These are phyloP conservation scores for Fraxinus dipetala DNA, from an alignment of 305 asterid species.

Conservation along the genomic window DNA sequence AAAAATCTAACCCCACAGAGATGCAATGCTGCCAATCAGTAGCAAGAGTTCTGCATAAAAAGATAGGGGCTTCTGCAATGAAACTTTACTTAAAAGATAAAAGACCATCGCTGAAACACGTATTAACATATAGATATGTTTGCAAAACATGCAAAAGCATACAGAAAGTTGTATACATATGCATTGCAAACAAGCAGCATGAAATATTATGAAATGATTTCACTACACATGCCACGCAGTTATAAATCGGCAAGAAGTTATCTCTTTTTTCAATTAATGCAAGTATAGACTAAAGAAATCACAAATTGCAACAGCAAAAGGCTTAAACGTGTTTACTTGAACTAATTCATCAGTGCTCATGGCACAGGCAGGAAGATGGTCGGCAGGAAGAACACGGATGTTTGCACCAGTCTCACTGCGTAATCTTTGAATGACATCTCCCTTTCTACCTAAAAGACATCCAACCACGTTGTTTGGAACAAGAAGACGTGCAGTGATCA, in stretches of 20 bases:
- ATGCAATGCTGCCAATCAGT: background rate
- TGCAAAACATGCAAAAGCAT: background rate
- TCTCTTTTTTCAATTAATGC: background rate
- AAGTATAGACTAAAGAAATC: slow-evolving; percentile 11
- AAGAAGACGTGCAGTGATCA: slow-evolving; percentile 70
- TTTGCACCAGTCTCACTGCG: slow-evolving; percentile 77
- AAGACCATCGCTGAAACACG: background rate
- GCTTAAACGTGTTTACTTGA: slow-evolving; percentile 45
- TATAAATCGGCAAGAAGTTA: slow-evolving; percentile 7
- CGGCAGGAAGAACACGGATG: slow-evolving; percentile 69
- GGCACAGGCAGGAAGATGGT: slow-evolving; percentile 65
- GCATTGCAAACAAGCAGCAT: background rate
- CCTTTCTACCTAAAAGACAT: slow-evolving; percentile 72
- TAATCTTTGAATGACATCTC: slow-evolving; percentile 82
- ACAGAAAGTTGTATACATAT: background rate
- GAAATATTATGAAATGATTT: background rate
- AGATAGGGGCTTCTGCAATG: background rate
- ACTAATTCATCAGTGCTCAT: slow-evolving; percentile 64
- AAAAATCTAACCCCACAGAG: background rate
- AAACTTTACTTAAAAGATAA: background rate
- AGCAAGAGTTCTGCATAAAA: background rate
- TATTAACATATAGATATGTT: background rate
- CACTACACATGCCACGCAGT: background rate
- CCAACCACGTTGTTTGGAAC: slow-evolving; percentile 67
- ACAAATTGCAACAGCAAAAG: slow-evolving; percentile 21